Percentiles rank a stretch among this genome's conserved stretches.
phyloP scores from a whole-genome alignment of 257 asterid species.

The Cruciata laevipes region DNA sequence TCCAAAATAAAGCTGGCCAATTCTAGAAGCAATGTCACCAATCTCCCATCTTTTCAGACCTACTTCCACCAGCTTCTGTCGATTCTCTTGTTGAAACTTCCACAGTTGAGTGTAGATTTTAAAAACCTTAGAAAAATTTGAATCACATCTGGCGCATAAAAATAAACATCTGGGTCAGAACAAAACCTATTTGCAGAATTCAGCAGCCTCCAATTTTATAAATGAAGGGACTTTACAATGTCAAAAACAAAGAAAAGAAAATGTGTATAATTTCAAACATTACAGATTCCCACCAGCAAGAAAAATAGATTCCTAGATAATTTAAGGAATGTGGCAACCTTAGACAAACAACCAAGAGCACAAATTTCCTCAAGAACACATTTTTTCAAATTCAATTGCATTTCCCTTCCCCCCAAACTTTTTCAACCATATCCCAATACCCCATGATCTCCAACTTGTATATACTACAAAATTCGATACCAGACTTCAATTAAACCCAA shows the following conservation, averaged over 20 bases:
- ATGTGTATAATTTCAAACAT: background rate
- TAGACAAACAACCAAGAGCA: background rate
- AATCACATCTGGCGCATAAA: constrained; percentile 60
- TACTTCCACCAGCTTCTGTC: constrained; percentile 89
- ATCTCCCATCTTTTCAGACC: constrained; percentile 99
- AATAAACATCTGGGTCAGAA: background rate
- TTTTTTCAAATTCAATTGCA: background rate
- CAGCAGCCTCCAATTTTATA: background rate
- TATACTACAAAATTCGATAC: background rate
- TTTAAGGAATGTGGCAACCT: background rate
- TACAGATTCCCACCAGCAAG: background rate
- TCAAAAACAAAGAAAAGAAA: background rate
- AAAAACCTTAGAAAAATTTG: constrained; percentile 85
- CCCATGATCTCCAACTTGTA: constrained; percentile 2
- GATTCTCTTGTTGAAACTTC: constrained; percentile 94
- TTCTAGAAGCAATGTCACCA: constrained; percentile 96
- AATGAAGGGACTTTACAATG: background rate
- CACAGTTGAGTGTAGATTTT: constrained; percentile 89
- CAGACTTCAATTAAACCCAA: background rate
- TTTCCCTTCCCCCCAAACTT: no score
- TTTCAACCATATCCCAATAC: background rate
- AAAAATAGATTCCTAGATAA: background rate
- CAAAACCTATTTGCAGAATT: background rate
- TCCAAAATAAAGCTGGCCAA: constrained; percentile 95
- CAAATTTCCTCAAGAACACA: constrained; percentile 3